A percentile compares a stretch with the other conserved stretches of the same genome.
Evolutionary conservation across 495 filamentous ascomycete genomes (phyloP).

Genomic region (Aspergillus egyptiacus): DNA sequence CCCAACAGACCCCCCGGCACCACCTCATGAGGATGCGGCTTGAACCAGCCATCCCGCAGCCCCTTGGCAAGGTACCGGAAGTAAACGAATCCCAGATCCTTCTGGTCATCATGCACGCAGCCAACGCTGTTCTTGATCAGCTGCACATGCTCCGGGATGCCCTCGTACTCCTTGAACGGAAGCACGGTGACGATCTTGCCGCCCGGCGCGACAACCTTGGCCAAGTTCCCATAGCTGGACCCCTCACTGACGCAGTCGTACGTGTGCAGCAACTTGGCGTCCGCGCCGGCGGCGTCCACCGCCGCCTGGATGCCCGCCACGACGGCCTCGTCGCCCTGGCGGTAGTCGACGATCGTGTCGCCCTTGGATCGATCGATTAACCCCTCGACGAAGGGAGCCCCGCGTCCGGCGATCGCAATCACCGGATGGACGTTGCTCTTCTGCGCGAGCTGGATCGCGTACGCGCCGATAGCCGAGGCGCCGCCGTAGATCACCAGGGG

Average conservation of each 20-base stretch:
- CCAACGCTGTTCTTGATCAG: slow-evolving; percentile 21
- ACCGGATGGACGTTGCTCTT: slow-evolving; percentile 63
- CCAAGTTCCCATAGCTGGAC: slow-evolving; percentile 32
- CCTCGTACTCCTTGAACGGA: slow-evolving; percentile 27
- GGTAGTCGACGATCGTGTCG: slow-evolving; percentile 64
- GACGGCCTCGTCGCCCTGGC: slow-evolving; percentile 25
- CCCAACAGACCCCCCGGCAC: slow-evolving; percentile 54
- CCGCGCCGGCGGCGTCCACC: slow-evolving; percentile 3
- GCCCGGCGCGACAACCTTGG: slow-evolving; percentile 18
- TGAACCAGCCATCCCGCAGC: slow-evolving; percentile 56
- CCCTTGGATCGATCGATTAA: slow-evolving; percentile 59
- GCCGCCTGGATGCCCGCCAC: slow-evolving; percentile 19
- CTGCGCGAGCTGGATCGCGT: slow-evolving; percentile 60
- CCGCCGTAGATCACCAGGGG: slow-evolving; percentile 63
- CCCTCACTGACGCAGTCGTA: slow-evolving; percentile 58
- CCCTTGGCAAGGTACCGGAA: slow-evolving; percentile 48
- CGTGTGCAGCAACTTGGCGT: slow-evolving; percentile 36
- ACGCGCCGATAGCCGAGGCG: slow-evolving; percentile 58
- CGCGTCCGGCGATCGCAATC: slow-evolving; percentile 57
- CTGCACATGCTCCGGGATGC: slow-evolving; percentile 7
- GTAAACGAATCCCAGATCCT: slow-evolving; percentile 54
- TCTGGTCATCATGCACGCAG: slow-evolving; percentile 30
- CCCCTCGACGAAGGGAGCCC: slow-evolving; percentile 44
- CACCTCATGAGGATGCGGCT: slow-evolving; percentile 55
- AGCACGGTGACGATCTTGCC: slow-evolving; percentile 54